These are phyloP conservation scores for Avena atlantica DNA, from an alignment of 176 grass and related monocot genomes.

Conservation along the genomic window DNA sequence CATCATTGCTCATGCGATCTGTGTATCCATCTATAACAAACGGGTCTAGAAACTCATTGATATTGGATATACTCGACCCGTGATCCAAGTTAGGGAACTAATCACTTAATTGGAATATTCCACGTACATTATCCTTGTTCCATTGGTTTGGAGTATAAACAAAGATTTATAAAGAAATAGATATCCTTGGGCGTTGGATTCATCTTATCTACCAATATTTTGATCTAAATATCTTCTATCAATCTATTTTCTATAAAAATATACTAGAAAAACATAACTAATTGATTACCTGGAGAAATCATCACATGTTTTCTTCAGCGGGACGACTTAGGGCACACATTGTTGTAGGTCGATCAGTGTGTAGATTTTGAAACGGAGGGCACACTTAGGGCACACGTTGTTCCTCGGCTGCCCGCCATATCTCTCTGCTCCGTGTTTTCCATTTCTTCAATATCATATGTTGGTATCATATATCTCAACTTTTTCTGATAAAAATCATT, in stretches of 20 bases:
- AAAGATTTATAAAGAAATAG: not conserved
- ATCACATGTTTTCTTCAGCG: not conserved
- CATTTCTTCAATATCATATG: not conserved
- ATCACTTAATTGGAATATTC: not conserved
- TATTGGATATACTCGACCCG: not conserved
- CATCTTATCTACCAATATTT: not conserved
- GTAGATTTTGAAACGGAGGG: too few species aligned
- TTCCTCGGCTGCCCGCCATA: not conserved
- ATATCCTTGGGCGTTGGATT: not conserved
- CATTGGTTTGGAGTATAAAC: not conserved
- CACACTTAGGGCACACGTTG: not conserved
- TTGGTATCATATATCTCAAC: not conserved
- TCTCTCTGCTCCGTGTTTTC: not conserved
- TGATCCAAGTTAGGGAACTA: not conserved
- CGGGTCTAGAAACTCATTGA: not conserved
- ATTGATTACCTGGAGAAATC: not conserved
- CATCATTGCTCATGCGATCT: too few species aligned
- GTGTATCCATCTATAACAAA: not conserved
- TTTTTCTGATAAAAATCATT: not conserved
- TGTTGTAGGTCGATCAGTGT: not conserved
- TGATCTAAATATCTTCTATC: not conserved
- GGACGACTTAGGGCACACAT: not conserved
- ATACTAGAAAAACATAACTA: not conserved
- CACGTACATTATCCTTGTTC: not conserved
- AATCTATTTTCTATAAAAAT: not conserved